A percentile compares a stretch with the other conserved stretches of the same genome.
phyloP scores from a whole-genome alignment of 169 alveolate genomes.

The Plasmodium cynomolgi region DNA sequence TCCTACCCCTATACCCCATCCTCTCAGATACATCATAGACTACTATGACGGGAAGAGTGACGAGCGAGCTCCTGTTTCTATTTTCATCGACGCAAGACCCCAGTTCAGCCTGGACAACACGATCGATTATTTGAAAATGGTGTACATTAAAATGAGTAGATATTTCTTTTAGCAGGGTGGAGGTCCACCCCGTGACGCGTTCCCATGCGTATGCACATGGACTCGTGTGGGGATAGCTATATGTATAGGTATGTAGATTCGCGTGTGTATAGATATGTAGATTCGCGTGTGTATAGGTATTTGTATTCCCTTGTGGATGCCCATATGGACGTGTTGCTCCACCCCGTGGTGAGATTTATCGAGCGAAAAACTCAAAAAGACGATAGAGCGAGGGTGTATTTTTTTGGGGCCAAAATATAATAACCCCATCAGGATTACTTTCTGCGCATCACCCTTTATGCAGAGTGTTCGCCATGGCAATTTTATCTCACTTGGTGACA shows the following conservation, averaged over 20 bases:
- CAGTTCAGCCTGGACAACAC: constrained; percentile 14
- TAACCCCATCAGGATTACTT: background rate
- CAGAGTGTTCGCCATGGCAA: background rate
- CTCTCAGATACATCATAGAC: constrained; percentile 38
- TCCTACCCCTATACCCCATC: background rate
- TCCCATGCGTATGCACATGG: background rate
- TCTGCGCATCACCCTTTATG: background rate
- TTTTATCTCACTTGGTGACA: background rate
- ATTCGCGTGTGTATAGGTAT: too few species aligned
- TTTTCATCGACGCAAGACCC: constrained; percentile 48
- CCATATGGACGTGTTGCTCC: background rate
- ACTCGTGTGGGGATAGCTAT: too few species aligned
- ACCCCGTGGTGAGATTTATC: background rate
- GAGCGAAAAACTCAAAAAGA: background rate
- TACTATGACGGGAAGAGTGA: constrained; percentile 61
- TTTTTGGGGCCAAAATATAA: background rate
- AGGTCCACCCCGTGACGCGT: background rate
- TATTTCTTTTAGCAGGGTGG: background rate
- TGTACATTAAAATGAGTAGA: constrained; percentile 23
- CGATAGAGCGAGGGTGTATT: background rate
- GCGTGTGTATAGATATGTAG: too few species aligned
- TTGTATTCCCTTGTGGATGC: too few species aligned
- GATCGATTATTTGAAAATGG: constrained; percentile 23
- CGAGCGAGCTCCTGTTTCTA: constrained; percentile 32
- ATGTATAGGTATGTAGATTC: too few species aligned